A percentile compares a stretch with the other conserved stretches of the same genome.
Conservation (phyloP, 306 rosid species). For the Rubus idaeus region DNA sequence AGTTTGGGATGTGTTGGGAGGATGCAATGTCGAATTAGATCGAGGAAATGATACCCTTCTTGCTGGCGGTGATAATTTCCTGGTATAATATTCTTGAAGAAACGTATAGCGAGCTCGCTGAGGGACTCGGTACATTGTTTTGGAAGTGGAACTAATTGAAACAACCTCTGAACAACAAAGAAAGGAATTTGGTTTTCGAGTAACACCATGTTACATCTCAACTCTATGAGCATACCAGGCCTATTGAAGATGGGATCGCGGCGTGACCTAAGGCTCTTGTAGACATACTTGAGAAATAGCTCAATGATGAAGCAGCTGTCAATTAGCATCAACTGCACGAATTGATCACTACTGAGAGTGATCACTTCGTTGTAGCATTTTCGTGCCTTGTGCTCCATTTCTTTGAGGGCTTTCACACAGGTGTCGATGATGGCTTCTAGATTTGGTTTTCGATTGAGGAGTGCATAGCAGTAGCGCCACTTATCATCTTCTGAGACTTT, state of each 20-base stretch:
- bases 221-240: conserved; percentile 25
- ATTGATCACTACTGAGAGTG: conserved; percentile 15
- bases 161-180: conserved; percentile 42
- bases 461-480: conserved; percentile 50
- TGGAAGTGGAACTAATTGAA: conserved; percentile 44
- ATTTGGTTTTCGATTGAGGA: conserved; percentile 47
- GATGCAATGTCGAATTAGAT: conserved; percentile 45
- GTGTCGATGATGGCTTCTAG: conserved; percentile 33
- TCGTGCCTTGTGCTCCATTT: conserved; percentile 43
- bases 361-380: conserved; percentile 33
- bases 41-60: conserved; percentile 60
- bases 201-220: conserved; percentile 45
- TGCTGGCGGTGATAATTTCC: conserved; percentile 36
- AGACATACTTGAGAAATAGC: conserved; percentile 40
- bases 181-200: conserved; percentile 63
- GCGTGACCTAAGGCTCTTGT: conserved; percentile 39
- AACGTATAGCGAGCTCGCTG: conserved; percentile 42
- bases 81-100: conserved; percentile 37
- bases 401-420: conserved; percentile 38
- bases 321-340: conserved; percentile 45
- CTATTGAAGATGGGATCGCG: conserved; percentile 44
- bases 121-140: conserved; percentile 29
- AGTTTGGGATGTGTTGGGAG: conserved; percentile 33
- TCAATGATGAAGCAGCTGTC: conserved; percentile 67
- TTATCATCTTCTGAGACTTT: conserved; percentile 33